Base-by-base conservation (phyloP, 2,329 filamentous ascomycete genomes). In the Epichloe gansuensis region DNA sequence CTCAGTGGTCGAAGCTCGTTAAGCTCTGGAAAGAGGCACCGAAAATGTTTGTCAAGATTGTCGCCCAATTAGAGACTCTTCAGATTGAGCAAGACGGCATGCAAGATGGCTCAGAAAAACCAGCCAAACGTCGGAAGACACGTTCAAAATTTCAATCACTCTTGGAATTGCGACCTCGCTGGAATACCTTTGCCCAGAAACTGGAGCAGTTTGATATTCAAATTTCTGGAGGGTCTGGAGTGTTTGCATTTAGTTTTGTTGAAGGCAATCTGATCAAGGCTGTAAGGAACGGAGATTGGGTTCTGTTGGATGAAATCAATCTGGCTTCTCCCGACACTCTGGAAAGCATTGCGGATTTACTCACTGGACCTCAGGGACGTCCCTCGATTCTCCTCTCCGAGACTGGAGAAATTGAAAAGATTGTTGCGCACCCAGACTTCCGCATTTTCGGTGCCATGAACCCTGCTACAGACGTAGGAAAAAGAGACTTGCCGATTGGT, bases 381-480 rank as follows among this genome's bases (percentile, higher is more conserved):
- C 91, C 91, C 1, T 96, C 88, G 0, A 82, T 98, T 45, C 71
- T 98, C 4, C 76, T 99, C 7, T 90, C 90, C 0, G 93, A 99
- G 70, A 93, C 89, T 40, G 93, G 93, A 39, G 89, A 93, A 59
- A 88, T 95, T 43, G 89, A 97, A 66, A 81, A 90, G 57, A 84
- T 98, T 38, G 77, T 84, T 55, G 93, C 90, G 0, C 91, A 98
- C 66, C 84, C 89, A 0, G 83, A 95, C 57, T 98, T 99, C 66
- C 83, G 93, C 40, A 87, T 99, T 13, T 98, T 99, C 63, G 94
- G 88, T 49, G 93, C 94, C 31, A 99, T 99, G 93, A 99, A 99
- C 63, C 93, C 93, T 34, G 93, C 93, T 5, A 98, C 93, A 3
- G 93, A 99, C 71, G 83, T 96, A 52, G 93, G 94, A 55, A 99